Conservation (phyloP, 2,329 filamentous ascomycete species). For the Hymenoscyphus scutula region DNA sequence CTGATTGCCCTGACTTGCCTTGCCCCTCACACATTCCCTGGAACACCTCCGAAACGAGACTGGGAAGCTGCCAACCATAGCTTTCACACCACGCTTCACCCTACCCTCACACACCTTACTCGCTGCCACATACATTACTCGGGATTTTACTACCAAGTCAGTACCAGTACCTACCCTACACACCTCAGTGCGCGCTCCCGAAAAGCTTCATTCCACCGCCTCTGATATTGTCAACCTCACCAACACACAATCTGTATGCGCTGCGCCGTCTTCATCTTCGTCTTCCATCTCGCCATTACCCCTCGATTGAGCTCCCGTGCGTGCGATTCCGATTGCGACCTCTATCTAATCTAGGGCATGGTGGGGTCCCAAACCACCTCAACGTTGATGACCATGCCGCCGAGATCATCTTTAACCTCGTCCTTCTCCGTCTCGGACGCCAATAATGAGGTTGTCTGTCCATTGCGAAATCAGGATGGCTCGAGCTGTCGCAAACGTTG, state of each 20-base stretch:
- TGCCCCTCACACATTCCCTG: constrained; percentile 9
- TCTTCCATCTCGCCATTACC: neutral
- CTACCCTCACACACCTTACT: constrained; percentile 6
- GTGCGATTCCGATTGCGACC: constrained; percentile 28
- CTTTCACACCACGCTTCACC: constrained; percentile 3
- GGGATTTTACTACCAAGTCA: neutral
- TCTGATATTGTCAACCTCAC: neutral
- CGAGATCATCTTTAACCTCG: constrained; percentile 79
- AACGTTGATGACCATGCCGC: constrained; percentile 67
- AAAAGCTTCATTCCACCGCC: constrained; percentile 1
- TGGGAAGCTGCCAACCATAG: constrained; percentile 9
- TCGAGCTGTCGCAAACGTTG: constrained; percentile 97
- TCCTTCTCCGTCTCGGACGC: constrained; percentile 90
- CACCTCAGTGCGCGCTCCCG: neutral
- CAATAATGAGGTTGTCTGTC: constrained; percentile 96
- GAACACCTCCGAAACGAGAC: constrained; percentile 7
- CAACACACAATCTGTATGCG: neutral
- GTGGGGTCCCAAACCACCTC: constrained; percentile 44
- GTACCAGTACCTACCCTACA: neutral
- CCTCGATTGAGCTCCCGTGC: constrained; percentile 17
- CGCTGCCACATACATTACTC: constrained; percentile 8
- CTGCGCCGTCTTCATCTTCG: constrained; percentile 4
- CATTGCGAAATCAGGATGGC: constrained; percentile 91
- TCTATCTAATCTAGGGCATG: constrained; percentile 42
- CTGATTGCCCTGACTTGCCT: too few relatives aligned